A percentile compares a stretch with the other conserved stretches of the same genome.
These are phyloP conservation scores for Cinnamomum chago DNA, from an alignment of 164 flowering plant species.

Conservation along the genomic window DNA sequence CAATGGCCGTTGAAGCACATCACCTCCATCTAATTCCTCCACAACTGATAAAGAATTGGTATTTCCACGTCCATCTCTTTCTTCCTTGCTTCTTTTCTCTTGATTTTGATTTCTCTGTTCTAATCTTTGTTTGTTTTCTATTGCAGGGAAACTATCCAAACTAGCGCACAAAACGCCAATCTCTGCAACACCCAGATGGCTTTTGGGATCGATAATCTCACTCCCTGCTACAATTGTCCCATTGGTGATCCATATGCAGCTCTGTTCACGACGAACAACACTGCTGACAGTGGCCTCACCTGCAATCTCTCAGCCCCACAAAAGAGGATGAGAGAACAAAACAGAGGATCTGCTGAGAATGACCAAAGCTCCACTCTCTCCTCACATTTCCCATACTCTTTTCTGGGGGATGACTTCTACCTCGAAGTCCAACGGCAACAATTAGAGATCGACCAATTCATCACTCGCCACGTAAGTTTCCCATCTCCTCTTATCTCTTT, in stretches of 20 bases:
- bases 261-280: not conserved
- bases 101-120: not conserved
- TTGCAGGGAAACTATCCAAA: conserved; percentile 29
- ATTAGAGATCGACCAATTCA: conserved; percentile 49
- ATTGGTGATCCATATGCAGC: conserved; percentile 18
- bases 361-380: not conserved
- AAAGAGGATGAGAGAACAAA: conserved; percentile 21
- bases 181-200: conserved; percentile 26
- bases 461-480: conserved; percentile 57
- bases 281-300: conserved; percentile 51
- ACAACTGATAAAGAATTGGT: conserved; percentile 36
- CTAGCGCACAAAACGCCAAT: conserved; percentile 16
- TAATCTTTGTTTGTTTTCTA: not conserved
- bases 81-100: not conserved
- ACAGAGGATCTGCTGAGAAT: not conserved
- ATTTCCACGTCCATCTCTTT: not conserved
- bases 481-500: not conserved
- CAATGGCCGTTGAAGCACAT: conserved; percentile 64
- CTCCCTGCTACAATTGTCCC: conserved; percentile 21
- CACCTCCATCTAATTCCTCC: conserved; percentile 37
- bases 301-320: conserved; percentile 25
- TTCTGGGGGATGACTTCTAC: conserved; percentile 62
- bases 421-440: conserved; percentile 59
- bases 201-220: conserved; percentile 11
- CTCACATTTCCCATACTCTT: conserved; percentile 20